Evolutionary conservation across 768 basidiomycete genomes (phyloP).

Genomic region (Nevesoporus exiguus): DNA sequence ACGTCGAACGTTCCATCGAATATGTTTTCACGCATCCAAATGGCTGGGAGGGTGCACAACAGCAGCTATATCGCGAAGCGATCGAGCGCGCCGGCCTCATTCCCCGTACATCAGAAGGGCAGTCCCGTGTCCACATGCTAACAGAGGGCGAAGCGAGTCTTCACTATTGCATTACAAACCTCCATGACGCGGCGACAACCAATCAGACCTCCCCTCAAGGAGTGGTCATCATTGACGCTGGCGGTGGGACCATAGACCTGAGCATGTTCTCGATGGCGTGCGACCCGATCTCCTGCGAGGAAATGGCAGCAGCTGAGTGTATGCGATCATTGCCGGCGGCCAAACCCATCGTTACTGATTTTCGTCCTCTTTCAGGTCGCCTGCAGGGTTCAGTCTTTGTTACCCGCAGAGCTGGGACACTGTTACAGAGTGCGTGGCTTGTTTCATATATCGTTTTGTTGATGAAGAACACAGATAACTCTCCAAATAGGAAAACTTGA

Average conservation of each 20-base stretch:
- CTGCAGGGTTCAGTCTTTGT: background rate
- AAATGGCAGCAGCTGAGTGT: background rate
- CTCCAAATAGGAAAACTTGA: background rate
- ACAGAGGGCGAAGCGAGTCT: too few species aligned
- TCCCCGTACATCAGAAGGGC: slow-evolving; percentile 7
- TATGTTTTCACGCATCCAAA: slow-evolving; percentile 25
- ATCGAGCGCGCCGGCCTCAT: slow-evolving; percentile 7
- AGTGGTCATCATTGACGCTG: too few species aligned
- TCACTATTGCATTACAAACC: background rate
- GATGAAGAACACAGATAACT: background rate
- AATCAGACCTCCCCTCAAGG: background rate
- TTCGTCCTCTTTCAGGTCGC: background rate
- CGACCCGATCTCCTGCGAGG: too few species aligned
- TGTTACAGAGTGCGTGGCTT: background rate
- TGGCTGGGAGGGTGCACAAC: slow-evolving; percentile 6
- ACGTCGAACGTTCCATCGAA: slow-evolving; percentile 8
- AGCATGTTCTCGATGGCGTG: too few species aligned
- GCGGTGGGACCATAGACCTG: too few species aligned
- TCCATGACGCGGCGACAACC: background rate
- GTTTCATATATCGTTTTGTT: background rate
- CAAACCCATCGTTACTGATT: background rate
- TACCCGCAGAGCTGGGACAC: background rate
- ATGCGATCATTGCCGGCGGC: background rate
- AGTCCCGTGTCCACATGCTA: background rate
- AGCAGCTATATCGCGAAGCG: slow-evolving; percentile 12